Conservation (phyloP, 768 basidiomycete genomes). For the Naganishia friedmannii region DNA sequence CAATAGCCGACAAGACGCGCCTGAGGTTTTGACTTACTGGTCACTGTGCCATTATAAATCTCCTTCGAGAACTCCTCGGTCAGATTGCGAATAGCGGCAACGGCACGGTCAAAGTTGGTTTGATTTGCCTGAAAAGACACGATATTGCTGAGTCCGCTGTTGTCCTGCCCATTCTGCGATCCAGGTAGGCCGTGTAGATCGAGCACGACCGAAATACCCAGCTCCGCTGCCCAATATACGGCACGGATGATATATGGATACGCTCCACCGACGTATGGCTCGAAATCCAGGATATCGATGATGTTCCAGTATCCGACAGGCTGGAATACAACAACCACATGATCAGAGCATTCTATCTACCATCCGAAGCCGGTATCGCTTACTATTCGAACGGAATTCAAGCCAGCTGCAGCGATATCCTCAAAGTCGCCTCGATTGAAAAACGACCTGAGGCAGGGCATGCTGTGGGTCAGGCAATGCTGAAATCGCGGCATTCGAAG, state of each 20-base stretch:
- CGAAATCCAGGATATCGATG: constrained; percentile 23
- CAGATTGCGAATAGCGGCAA: constrained; percentile 39
- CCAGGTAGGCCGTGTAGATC: constrained; percentile 44
- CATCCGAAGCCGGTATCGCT: neutral
- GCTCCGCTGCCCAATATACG: constrained; percentile 48
- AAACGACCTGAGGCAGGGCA: constrained; percentile 27
- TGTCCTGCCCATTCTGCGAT: constrained; percentile 41
- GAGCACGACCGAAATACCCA: constrained; percentile 44
- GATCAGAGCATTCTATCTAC: neutral
- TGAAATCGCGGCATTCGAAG: neutral
- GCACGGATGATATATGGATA: constrained; percentile 44
- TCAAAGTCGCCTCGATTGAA: constrained; percentile 31
- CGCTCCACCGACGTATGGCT: constrained; percentile 37
- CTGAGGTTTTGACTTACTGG: constrained; percentile 31
- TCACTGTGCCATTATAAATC: constrained; percentile 46
- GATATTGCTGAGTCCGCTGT: constrained; percentile 36
- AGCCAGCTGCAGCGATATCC: constrained; percentile 30
- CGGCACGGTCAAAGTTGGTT: constrained; percentile 39
- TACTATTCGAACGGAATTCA: constrained; percentile 35
- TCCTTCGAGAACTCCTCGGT: constrained; percentile 46
- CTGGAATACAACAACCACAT: neutral
- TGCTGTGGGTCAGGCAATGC: neutral
- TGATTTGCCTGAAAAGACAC: constrained; percentile 34
- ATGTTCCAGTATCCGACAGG: constrained; percentile 35
- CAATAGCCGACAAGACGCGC: neutral